phyloP scores from a whole-genome alignment of 352 stramenopile species.

The Globisporangium spiculum region DNA sequence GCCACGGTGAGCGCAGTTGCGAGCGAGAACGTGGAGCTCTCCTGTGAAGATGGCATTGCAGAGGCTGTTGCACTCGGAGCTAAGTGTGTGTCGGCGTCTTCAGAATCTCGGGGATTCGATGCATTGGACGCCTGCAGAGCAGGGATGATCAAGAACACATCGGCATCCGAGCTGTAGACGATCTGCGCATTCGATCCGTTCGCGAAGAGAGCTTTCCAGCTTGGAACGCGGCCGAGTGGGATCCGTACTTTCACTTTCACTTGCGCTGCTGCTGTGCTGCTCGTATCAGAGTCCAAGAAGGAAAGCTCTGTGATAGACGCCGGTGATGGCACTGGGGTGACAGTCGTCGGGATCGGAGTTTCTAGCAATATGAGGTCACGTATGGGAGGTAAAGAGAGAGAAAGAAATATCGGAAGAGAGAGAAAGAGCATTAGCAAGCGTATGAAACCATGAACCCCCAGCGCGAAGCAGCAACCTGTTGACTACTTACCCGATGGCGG shows the following conservation, averaged over 20 bases:
- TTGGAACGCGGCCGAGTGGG: conserved; percentile 25
- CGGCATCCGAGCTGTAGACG: conserved; percentile 31
- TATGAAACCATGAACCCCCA: background rate
- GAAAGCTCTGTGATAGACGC: background rate
- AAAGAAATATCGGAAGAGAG: too few species aligned
- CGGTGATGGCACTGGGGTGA: background rate
- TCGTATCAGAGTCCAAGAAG: conserved; percentile 8
- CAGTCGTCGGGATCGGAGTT: background rate
- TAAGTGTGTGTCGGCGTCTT: background rate
- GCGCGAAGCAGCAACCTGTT: background rate
- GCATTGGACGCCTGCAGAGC: background rate
- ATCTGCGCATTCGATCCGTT: conserved; percentile 45
- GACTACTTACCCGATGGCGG: background rate
- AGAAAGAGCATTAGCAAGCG: background rate
- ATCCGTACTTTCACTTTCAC: conserved; percentile 30
- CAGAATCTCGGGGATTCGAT: background rate
- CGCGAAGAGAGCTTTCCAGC: conserved; percentile 35
- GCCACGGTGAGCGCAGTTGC: background rate
- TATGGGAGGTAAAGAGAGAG: background rate
- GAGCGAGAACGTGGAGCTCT: background rate
- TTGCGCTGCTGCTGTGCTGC: conserved; percentile 15
- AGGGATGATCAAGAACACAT: conserved; percentile 14
- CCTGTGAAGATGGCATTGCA: background rate
- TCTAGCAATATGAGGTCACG: background rate
- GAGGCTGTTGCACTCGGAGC: background rate